Base-by-base conservation (phyloP, 1,284 basidiomycete species). In the Ganoderma resinaceum region DNA sequence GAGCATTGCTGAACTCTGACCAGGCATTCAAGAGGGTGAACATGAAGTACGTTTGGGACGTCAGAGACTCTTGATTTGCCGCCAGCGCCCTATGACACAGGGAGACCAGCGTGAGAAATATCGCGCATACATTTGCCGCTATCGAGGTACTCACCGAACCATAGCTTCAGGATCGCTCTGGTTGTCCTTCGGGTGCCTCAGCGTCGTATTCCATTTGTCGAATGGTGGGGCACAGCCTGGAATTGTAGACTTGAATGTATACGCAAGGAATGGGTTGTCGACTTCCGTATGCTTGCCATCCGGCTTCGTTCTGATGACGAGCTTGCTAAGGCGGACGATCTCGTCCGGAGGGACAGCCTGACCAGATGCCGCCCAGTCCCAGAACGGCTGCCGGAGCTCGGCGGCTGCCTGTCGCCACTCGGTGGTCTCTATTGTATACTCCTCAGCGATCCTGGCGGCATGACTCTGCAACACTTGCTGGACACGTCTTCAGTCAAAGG, bases 341-440 rank as follows among this genome's bases (percentile, higher is more conserved):
- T 62, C 52, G 6, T 35, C 52, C 1, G 69, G 69, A 11, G 55
- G 62, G 14, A 43, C 40, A 1, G 63, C 29, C n/a, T 52, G 33
- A 26, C 31, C 23, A 1, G 57, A 3, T 14, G 33, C 37, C 6
- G 69, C 63, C 69, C 69, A 70, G 57, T 70, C 69, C 69, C 66
- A 68, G 55, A 53, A 70, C 12, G 69, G 69, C 20, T 59, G 61
- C 16, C 69, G 66, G 5, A 67, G 33, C 16, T 43, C 40, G 31
- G 33, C 49, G 0, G 66, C 66, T 2, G 63, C 66, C 1, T 40
- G 35, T 29, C 23, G 37, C 61, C 61, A 66, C 20, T 37, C 49
- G 12, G 18, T 8, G 8, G 60, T 26, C 16, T 55, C 23, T 12
- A n/a, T 58, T 11, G 42, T 49, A 46, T 70, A 70, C 23, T 35